Base-by-base conservation (phyloP, 139 green algal species). In the Chlorella vulgaris region DNA sequence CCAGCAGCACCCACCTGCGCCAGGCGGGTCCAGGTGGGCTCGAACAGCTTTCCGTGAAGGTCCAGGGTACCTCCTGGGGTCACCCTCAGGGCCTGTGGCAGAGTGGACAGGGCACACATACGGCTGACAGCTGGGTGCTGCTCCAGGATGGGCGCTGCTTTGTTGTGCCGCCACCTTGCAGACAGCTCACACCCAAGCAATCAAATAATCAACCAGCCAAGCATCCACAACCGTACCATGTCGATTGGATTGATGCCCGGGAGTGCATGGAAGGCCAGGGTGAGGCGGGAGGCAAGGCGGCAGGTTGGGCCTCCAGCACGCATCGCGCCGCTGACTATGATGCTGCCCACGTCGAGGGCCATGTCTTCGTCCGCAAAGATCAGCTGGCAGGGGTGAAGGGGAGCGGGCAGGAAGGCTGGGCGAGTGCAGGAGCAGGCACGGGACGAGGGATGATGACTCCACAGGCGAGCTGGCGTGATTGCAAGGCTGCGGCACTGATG, bases 1-100 rank as follows among this genome's bases (percentile, higher is more conserved):
- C n/a, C n/a, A 13, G 1, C 65, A 24, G n/a, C 38, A 51, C 7
- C 80, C 31, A 31, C 69, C 69, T 74, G 40, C 0, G 78, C 53
- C 40, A 92, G 83, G 26, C 89, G 83, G 0, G 89, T 91, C 89
- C 89, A 92, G 18, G 89, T 92, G 62, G 89, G 89, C 21, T 38
- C 67, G 81, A 76, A 91, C 26, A 63, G 26, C 21, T 70, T 68
- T 24, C 89, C 89, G 47, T 92, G 89, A 53, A 91, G 76, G 63
- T 92, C 87, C 28, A 91, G 74, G 26, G 36, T 33, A 24, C 78
- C 83, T 3, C 62, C 62, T 33, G 38, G n/a, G 18, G 29, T 50
- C 43, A 87, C 78, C 60, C 47, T 38, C n/a, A 87, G 67, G 42
- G 51, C 83, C 81, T 83, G 65, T 50, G 42, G 35, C 33, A 36